phyloP scores from a whole-genome alignment of 129 eudicot species.

The Erigeron canadensis region DNA sequence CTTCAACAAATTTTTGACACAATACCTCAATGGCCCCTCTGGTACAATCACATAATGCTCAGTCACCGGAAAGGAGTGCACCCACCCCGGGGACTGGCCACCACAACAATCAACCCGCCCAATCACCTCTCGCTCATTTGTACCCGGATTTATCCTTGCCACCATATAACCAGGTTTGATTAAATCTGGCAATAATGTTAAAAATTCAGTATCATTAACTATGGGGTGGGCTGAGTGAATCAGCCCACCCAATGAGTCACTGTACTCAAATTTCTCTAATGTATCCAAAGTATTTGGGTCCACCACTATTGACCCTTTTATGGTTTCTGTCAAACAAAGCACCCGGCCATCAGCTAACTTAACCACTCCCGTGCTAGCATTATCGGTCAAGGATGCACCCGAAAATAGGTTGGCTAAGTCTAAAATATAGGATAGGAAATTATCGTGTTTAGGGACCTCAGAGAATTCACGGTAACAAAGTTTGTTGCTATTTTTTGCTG shows the following conservation, averaged over 20 bases:
- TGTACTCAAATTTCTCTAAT: slow-evolving; percentile 68
- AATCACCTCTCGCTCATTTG: slow-evolving; percentile 71
- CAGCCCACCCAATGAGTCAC: slow-evolving; percentile 61
- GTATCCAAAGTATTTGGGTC: slow-evolving; percentile 86
- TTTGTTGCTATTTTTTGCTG: slow-evolving; percentile 64
- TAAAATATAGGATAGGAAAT: slow-evolving; percentile 69
- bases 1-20: slow-evolving; percentile 70
- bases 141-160: slow-evolving; percentile 77
- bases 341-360: slow-evolving; percentile 81
- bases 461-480: slow-evolving; percentile 94
- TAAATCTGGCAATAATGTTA: slow-evolving; percentile 79
- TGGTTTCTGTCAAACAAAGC: slow-evolving; percentile 87
- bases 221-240: slow-evolving; percentile 97
- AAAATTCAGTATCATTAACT: slow-evolving; percentile 68
- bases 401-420: slow-evolving; percentile 82
- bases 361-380: slow-evolving; percentile 90
- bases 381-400: slow-evolving; percentile 87
- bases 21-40: slow-evolving; percentile 93
- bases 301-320: slow-evolving; percentile 81
- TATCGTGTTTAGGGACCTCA: slow-evolving; percentile 74
- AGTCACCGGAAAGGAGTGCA: slow-evolving; percentile 93
- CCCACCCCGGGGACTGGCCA: slow-evolving; percentile 94
- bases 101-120: slow-evolving; percentile 85
- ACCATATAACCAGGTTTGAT: slow-evolving; percentile 77
- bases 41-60: slow-evolving; percentile 88